Conservation (phyloP, 768 basidiomycete species). For the Psilocybe azurescens region DNA sequence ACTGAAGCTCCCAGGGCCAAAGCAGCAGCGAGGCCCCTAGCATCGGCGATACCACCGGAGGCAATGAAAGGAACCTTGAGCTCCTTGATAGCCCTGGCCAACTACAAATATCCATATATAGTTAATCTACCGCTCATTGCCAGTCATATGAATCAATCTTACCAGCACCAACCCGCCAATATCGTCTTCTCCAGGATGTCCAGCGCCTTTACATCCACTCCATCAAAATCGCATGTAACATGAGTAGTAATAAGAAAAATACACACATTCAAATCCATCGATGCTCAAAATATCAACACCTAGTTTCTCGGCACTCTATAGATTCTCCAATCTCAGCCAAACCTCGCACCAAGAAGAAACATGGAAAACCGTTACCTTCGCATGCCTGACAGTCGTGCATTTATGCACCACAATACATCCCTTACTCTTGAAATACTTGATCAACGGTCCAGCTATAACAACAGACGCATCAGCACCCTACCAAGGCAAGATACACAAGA, state of each 20-base stretch:
- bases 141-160: conserved; percentile 1
- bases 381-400: conserved; percentile 86
- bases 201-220: conserved; percentile 63
- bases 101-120: conserved; percentile 41
- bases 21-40: conserved; percentile 81
- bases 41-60: conserved; percentile 90
- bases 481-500: background rate
- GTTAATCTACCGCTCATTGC: too few species aligned
- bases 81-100: conserved; percentile 87
- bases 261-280: conserved; percentile 88
- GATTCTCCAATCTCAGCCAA: background rate
- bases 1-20: conserved; percentile 83
- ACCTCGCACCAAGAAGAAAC: background rate
- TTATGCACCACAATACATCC: conserved; percentile 88
- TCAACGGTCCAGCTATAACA: conserved; percentile 69
- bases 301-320: conserved; percentile 63
- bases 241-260: background rate
- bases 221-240: conserved; percentile 6
- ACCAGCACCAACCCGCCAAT: conserved; percentile 88
- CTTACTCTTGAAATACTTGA: conserved; percentile 82
- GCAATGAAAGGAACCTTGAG: conserved; percentile 87
- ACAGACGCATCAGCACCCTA: background rate
- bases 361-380: conserved; percentile 54
- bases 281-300: conserved; percentile 91
- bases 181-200: conserved; percentile 95